These are phyloP conservation scores for Raphanus hybrid DNA, from an alignment of 441 rosid genomes.

Conservation along the genomic window DNA sequence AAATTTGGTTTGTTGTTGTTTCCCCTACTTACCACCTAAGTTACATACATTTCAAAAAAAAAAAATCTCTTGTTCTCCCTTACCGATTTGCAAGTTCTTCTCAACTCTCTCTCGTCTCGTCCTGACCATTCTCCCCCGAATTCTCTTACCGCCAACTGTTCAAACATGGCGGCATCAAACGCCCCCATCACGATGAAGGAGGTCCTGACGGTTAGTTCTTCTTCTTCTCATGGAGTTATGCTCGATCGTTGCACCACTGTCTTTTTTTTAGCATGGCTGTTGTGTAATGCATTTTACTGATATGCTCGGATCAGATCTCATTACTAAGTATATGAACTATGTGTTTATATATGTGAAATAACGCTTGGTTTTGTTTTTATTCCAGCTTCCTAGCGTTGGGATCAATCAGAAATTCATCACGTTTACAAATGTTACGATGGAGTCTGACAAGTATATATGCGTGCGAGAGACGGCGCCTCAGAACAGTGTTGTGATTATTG, in stretches of 20 bases:
- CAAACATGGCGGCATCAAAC: slow-evolving; percentile 60
- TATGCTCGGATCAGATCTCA: slow-evolving; percentile 28
- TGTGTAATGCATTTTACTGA: background rate
- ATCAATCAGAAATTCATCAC: slow-evolving; percentile 83
- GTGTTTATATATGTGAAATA: background rate
- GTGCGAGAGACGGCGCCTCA: slow-evolving; percentile 90
- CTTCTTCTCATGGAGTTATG: slow-evolving; percentile 17
- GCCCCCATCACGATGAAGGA: slow-evolving; percentile 67
- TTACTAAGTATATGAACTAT: slow-evolving; percentile 22
- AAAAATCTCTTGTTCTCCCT: background rate
- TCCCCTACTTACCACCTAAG: background rate
- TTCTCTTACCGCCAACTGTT: slow-evolving; percentile 48
- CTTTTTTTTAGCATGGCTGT: too few relatives aligned
- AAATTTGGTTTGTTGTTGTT: too few relatives aligned
- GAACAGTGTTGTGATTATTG: slow-evolving; percentile 86
- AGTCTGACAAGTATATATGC: slow-evolving; percentile 60
- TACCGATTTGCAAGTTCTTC: background rate
- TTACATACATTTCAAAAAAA: background rate
- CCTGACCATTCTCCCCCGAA: slow-evolving; percentile 37
- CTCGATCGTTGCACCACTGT: too few relatives aligned
- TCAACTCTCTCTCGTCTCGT: slow-evolving; percentile 25
- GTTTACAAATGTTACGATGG: slow-evolving; percentile 82
- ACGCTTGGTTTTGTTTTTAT: slow-evolving; percentile 37
- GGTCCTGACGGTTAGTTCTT: slow-evolving; percentile 55
- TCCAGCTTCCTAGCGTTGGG: slow-evolving; percentile 66